Evolutionary conservation across 2,329 filamentous ascomycete genomes (phyloP), one percentile per base, ranked within the genome.

Genomic region (Talaromyces sp.): DNA sequence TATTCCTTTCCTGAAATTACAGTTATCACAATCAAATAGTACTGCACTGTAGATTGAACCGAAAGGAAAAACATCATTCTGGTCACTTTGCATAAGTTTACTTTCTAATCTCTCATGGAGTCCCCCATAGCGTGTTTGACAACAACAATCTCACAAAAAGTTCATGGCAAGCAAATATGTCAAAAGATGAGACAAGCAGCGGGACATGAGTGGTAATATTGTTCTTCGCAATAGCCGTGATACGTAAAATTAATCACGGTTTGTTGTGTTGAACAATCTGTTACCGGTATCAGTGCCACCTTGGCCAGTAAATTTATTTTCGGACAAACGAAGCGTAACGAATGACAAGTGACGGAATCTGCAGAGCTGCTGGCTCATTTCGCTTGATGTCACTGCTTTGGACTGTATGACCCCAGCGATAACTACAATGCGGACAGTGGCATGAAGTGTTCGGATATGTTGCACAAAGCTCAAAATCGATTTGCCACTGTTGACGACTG

Each of bases 401-500:
- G 71, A 66, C 69, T 89, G 85, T 1, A 87, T 79, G 5, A 88
- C 85, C 0, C 83, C 83, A 4, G 85, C 81, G 34, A 88, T 78
- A 0, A 88, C 76, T 1, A 87, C 76, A 54, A 89, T 82, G n/a
- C 74, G 76, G 43, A 85, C 72, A 3, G 66, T 68, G 0, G 71
- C 34, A 64, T 80, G 27, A 0, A 84, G 58, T 0, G 64, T 67
- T 5, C 82, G 80, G n/a, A 88, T 74, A 22, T 76, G 79, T 29
- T 77, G 36, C 17, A 86, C 74, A 68, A 86, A 87, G 1, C 82
- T 71, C 1, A 81, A 65, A 5, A 86, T 70, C 0, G 83, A 80
- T 60, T 79, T 80, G 4, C 87, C 85, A 34, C 70, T 86, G 67
- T 89, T 88, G n/a, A 89, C 74, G 1, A 89, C 85, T 0, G 83